Evolutionary conservation across 495 filamentous ascomycete genomes (phyloP).

Genomic region (Neurospora sp.): DNA sequence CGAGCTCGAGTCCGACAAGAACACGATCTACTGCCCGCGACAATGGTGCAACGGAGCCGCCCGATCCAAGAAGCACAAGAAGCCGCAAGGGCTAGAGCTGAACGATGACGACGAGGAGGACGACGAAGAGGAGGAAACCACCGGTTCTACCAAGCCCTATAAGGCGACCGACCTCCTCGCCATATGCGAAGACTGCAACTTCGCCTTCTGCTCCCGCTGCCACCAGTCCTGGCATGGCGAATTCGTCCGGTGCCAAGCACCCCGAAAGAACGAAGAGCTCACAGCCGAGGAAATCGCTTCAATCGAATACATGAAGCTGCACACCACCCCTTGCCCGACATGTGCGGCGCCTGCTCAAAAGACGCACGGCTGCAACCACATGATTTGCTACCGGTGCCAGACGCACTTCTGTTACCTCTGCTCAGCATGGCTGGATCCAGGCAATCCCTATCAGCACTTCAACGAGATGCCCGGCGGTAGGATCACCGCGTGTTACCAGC

Average conservation of each 20-base stretch:
- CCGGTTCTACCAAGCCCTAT: constrained; percentile 15
- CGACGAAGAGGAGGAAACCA: constrained; percentile 27
- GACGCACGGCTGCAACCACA: constrained; percentile 92
- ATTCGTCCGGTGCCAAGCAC: constrained; percentile 50
- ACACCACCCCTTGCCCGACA: constrained; percentile 86
- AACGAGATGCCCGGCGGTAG: constrained; percentile 45
- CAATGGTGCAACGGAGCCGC: constrained; percentile 92
- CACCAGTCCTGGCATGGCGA: constrained; percentile 81
- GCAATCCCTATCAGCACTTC: constrained; percentile 83
- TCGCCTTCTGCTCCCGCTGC: constrained; percentile 72
- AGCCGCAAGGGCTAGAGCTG: constrained; percentile 46
- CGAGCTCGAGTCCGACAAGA: constrained; percentile 80
- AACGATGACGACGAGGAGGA: constrained; percentile 31
- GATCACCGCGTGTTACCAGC: constrained; percentile 61
- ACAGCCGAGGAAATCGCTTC: constrained; percentile 77
- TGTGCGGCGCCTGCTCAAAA: constrained; percentile 82
- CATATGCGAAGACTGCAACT: constrained; percentile 82
- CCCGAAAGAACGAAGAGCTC: constrained; percentile 51
- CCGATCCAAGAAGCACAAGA: constrained; percentile 66
- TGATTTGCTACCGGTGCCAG: constrained; percentile 83
- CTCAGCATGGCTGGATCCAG: constrained; percentile 67
- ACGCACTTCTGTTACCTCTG: constrained; percentile 97
- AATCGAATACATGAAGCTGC: constrained; percentile 63
- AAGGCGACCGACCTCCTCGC: constrained; percentile 42
- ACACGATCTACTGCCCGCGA: constrained; percentile 88